A percentile compares a stretch with the other conserved stretches of the same genome.
Evolutionary conservation across 2,329 filamentous ascomycete species (phyloP).

Genomic region (Xylaria sp.): DNA sequence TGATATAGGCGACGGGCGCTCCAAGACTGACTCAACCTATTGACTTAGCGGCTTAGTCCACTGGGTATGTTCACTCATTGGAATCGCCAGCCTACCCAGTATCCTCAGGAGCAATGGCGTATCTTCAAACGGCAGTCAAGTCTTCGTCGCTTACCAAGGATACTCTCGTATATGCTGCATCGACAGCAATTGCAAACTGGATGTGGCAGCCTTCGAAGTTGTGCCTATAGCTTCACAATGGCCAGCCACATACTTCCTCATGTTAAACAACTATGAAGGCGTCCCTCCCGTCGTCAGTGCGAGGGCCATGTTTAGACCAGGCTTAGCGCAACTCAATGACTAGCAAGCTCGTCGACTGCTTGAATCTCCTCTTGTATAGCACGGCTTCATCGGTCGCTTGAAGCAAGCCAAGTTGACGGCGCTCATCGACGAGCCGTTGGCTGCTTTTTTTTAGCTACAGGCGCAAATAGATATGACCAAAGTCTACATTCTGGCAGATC

Average conservation of each 20-base stretch:
- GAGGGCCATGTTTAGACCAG: neutral
- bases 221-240: neutral
- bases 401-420: neutral
- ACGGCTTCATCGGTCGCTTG: neutral
- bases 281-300: neutral
- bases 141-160: constrained; percentile 4
- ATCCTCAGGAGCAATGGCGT: neutral
- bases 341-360: constrained; percentile 14
- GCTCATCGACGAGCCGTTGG: neutral
- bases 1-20: neutral
- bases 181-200: neutral
- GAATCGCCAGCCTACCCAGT: neutral
- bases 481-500: neutral
- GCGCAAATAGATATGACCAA: neutral
- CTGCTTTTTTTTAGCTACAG: neutral
- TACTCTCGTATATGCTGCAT: neutral
- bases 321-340: neutral
- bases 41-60: constrained; percentile 3
- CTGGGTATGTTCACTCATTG: neutral
- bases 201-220: neutral
- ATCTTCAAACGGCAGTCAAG: neutral
- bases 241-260: neutral
- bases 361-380: neutral
- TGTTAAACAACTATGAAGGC: neutral
- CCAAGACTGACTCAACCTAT: constrained; percentile 19